Conservation (phyloP, 345 rosid species). For the Anastatica hierochuntica region DNA sequence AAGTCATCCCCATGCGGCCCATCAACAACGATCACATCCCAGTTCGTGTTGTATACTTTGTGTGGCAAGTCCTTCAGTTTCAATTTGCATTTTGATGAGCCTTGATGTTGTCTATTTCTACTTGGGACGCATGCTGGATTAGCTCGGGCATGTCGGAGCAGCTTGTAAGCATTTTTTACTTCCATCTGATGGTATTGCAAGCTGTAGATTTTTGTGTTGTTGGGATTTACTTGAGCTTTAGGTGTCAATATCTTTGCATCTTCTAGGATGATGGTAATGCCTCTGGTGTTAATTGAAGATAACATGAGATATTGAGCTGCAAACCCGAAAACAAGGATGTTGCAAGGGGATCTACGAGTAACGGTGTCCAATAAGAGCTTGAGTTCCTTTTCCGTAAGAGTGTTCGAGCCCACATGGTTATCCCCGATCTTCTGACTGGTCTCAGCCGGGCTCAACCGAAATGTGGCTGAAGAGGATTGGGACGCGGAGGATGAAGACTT, state of each 20-base stretch:
- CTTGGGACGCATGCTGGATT: constrained; percentile 43
- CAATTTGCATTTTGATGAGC: constrained; percentile 42
- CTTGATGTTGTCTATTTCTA: constrained; percentile 22
- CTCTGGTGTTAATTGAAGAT: constrained; percentile 51
- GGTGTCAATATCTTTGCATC: constrained; percentile 42
- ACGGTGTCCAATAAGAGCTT: constrained; percentile 41
- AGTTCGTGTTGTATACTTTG: constrained; percentile 41
- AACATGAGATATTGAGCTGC: constrained; percentile 44
- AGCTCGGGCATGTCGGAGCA: constrained; percentile 63
- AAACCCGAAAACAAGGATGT: constrained; percentile 67
- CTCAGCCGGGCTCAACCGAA: constrained; percentile 18
- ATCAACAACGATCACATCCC: constrained; percentile 81
- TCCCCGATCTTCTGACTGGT: background rate
- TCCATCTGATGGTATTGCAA: constrained; percentile 38
- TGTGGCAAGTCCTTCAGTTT: constrained; percentile 45
- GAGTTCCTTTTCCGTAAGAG: constrained; percentile 57
- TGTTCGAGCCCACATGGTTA: background rate
- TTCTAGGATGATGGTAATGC: constrained; percentile 57
- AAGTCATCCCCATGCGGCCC: constrained; percentile 58
- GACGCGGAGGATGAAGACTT: constrained; percentile 38
- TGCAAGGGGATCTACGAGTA: constrained; percentile 53
- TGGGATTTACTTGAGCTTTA: constrained; percentile 23
- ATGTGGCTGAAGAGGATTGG: constrained; percentile 23
- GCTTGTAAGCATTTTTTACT: constrained; percentile 50
- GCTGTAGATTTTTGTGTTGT: constrained; percentile 41